Evolutionary conservation across 495 filamentous ascomycete genomes (phyloP), one percentile per base, ranked within the genome.

Genomic region (Beverwykella pulmonaria): DNA sequence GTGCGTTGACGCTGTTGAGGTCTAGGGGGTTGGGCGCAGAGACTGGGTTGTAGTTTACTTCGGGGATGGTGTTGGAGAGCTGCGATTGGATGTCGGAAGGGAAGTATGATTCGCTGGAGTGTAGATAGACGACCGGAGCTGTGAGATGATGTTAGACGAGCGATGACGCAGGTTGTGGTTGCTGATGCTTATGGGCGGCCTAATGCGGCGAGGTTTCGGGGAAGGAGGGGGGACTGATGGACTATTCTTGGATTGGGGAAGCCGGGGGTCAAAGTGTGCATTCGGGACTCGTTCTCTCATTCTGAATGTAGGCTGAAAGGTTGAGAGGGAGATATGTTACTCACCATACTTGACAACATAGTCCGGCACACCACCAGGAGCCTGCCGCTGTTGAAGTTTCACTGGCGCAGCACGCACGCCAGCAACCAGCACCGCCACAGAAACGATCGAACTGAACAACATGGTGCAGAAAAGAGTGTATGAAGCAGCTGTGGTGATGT

Each of bases 31-130:
- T 73, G 3, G 78, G 76, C 10, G 74, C 77, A 14, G 72, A 49
- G 25, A 88, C 73, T 0, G 71, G 60, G 14, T 75, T 79, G 74
- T 78, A 86, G 70, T 88, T 82, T 26, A 83, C 74, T 56, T 82
- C 61, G 0, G 87, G 85, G 20, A 70, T 79, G 12, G 82, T 86
- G 71, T 89, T 76, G 41, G 73, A 68, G 17, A 90, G 71, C 57
- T 88, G 85, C 17, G 78, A 71, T 34, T 73, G 75, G 60, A 89
- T 79, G 68, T 88, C 86, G 32, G 84, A 82, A 1, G 87, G 87
- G 29, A 78, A 76, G 70, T 87, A 88, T 39, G 72, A 63, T 25
- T 90, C 87, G 62, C 78, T 70, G 41, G 81, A 82, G 62, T 87
- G 78, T n/a, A 89, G 81, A 34, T 71, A 75, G 53, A 75, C 73